phyloP scores from a whole-genome alignment of 2,329 filamentous ascomycete species.

The Epichloe amarillans region DNA sequence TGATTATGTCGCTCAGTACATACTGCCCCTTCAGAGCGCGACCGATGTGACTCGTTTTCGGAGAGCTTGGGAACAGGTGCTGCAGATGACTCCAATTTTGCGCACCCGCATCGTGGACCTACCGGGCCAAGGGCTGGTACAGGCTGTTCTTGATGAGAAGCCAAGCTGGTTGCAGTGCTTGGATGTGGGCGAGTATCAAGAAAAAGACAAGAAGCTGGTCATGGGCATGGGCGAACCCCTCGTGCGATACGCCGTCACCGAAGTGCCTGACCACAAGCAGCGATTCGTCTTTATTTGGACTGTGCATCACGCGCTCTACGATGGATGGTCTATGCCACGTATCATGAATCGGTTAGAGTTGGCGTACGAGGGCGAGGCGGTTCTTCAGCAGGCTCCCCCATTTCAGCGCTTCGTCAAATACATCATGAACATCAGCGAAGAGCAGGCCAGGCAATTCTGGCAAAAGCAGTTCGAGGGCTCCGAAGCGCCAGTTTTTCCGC shows the following conservation, averaged over 20 bases:
- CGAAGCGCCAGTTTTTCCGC: neutral
- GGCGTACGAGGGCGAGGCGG: conserved; percentile 18
- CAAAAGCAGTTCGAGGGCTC: conserved; percentile 7
- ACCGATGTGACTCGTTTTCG: conserved; percentile 1
- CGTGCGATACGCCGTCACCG: conserved; percentile 6
- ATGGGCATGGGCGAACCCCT: conserved; percentile 11
- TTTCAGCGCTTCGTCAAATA: conserved; percentile 30
- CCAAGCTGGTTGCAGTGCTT: conserved; percentile 17
- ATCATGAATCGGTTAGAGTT: conserved; percentile 26
- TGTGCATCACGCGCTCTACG: conserved; percentile 37
- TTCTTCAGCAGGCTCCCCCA: conserved; percentile 12
- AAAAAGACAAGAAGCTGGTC: conserved; percentile 16
- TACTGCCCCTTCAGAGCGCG: neutral
- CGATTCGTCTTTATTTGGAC: conserved; percentile 19
- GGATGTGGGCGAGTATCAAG: conserved; percentile 21
- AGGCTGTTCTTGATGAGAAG: conserved; percentile 25
- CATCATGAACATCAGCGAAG: conserved; percentile 20
- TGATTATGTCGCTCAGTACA: conserved; percentile 4
- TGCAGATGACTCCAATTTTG: conserved; percentile 4
- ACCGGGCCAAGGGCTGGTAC: conserved; percentile 21
- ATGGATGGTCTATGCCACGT: conserved; percentile 35
- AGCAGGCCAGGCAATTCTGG: conserved; percentile 27
- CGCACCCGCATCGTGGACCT: conserved; percentile 6
- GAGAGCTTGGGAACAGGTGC: conserved; percentile 4
- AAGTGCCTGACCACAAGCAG: neutral